Percentiles rank a stretch among this genome's conserved stretches.
These are phyloP conservation scores for Pyrenochaeta sp. DNA, from an alignment of 2,329 filamentous ascomycete species.

Conservation along the genomic window DNA sequence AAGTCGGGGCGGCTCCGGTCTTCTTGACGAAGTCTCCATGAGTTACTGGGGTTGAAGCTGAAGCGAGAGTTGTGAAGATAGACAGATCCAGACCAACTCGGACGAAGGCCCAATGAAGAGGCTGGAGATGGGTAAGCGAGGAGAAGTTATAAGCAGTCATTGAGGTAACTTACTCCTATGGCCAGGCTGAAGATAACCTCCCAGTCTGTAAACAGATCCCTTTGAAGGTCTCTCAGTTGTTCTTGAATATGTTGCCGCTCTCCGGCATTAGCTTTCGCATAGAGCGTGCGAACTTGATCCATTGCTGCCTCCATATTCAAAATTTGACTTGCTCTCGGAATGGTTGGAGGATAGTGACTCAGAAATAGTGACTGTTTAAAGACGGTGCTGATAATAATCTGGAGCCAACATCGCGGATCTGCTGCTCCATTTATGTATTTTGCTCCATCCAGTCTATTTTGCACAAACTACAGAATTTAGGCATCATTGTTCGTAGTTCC, in stretches of 20 bases:
- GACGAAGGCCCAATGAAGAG: conserved; percentile 32
- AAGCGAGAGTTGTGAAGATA: conserved; percentile 27
- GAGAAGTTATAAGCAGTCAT: neutral
- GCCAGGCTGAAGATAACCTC: conserved; percentile 29
- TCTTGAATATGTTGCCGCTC: conserved; percentile 32
- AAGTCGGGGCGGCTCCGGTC: conserved; percentile 33
- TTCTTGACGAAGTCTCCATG: conserved; percentile 28
- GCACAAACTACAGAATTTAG: neutral
- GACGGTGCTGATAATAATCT: neutral
- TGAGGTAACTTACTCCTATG: conserved; percentile 4
- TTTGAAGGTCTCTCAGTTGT: conserved; percentile 36
- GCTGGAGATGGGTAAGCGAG: conserved; percentile 5
- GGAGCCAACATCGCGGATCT: neutral
- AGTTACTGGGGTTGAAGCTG: conserved; percentile 12
- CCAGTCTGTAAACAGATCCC: conserved; percentile 35
- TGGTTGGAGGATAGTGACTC: neutral
- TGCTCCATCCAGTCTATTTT: neutral
- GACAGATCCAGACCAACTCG: conserved; percentile 31
- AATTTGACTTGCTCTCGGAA: neutral
- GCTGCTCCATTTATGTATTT: neutral
- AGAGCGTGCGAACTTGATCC: conserved; percentile 29
- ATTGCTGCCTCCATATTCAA: conserved; percentile 31
- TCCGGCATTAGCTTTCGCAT: conserved; percentile 24
- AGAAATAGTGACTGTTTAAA: neutral
- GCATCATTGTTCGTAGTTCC: neutral